Evolutionary conservation across 805 yeast genomes (phyloP), one percentile per base, ranked within the genome.

Genomic region (Hanseniaspora meyeri): DNA sequence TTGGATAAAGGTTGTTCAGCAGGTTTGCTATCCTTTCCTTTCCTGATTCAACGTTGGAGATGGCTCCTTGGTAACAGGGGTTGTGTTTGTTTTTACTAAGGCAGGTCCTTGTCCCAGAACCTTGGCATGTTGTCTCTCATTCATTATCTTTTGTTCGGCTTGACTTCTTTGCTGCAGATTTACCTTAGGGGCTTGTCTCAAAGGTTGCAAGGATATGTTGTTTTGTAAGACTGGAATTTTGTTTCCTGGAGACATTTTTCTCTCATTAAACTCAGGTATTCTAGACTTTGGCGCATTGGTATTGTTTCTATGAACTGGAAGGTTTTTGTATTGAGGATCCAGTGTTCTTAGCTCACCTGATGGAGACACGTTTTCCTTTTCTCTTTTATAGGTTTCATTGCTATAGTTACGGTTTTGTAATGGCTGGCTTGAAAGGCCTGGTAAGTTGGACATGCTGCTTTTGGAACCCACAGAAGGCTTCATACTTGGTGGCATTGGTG

Each of bases 401-500:
- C 38, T 53, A 24, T 24, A 42, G 37, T 51, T 42, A 39, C 49
- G 51, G 24, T 32, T 43, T 29, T 49, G 55, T 3, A 47, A 17
- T 17, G 54, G 55, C n/a, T 47, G 50, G 14, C 17, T 14, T 29
- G 40, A 47, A 20, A 38, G 6, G 8, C 43, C 32, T 5, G n/a
- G 27, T 62, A 45, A 9, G 24, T 45, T 45, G 10, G 48, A 24
- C n/a, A 45, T 29, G 37, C 48, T 45, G 9, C 17, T 31, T 45
- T 45, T 45, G 2, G 48, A n/a, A 45, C 24, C 7, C n/a, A 45
- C 27, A 12, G 48, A 45, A n/a, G 48, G 24, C 27, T 45, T 45
- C 48, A 45, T 46, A 14, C 14, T 46, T 24, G 81, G 82, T 2
- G 82, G 82, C 7, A 79, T 74, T 6, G 83, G 84, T 0, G 84